Evolutionary conservation across 1,284 basidiomycete species (phyloP), one percentile per base, ranked within the genome.

Genomic region (Malassezia slooffiae): DNA sequence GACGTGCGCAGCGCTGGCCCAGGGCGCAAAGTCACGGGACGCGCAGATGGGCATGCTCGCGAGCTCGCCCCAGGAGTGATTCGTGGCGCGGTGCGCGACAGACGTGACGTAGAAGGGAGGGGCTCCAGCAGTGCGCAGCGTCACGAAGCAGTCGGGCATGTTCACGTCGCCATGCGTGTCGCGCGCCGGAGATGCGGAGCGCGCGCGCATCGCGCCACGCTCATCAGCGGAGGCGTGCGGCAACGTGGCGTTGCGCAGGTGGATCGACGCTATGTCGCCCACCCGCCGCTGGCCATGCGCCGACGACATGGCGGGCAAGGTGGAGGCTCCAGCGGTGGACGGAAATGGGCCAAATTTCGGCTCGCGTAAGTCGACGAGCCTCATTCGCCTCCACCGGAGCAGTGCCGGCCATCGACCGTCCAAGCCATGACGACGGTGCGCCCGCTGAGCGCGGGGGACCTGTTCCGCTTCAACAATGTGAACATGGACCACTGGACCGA

Each of bases 401-500:
- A 32, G 31, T 19, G n/a, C 7, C 6, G 31, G 9, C 31, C 9
- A 10, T n/a, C n/a, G 27, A 28, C n/a, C 20, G 4, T 16, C 7
- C 36, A 2, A 9, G 79, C 5, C 76, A 89, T 89, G 86, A 85
- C 83, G 60, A 70, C 85, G 27, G 73, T 85, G 3, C 77, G 87
- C 35, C 81, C 86, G 11, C 88, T 91, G 73, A 76, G 76, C 60
- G 85, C 85, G 12, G 78, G 79, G 0, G 87, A 91, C 67, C 76
- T 91, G 71, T 89, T 91, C 76, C 81, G 77, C 57, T 90, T 89
- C 73, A 91, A 91, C 70, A 85, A 87, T 24, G 88, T 88, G 49
- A 91, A 91, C 69, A 73, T 90, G 62, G 87, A 91, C 70, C 75
- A 88, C 41, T 91, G 85, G 84, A 91, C 87, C 34, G 88, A 91